A percentile compares a stretch with the other conserved stretches of the same genome.
phyloP scores from a whole-genome alignment of 2,329 filamentous ascomycete species.

The Aspergillus neoniger region DNA sequence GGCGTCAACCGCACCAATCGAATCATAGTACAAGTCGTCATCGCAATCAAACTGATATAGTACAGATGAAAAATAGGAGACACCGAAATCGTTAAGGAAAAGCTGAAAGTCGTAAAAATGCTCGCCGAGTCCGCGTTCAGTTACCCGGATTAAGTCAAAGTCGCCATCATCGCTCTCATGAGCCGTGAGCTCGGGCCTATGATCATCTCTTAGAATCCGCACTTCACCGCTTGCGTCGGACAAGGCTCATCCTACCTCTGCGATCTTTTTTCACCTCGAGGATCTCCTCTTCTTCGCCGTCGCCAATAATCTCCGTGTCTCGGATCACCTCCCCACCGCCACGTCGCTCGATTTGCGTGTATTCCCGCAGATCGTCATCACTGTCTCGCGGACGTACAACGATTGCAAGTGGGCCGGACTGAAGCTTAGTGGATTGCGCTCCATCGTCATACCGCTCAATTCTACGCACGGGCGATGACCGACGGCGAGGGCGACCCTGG shows the following conservation, averaged over 20 bases:
- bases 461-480: conserved; percentile 41
- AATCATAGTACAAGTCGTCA: conserved; percentile 4
- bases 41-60: conserved; percentile 5
- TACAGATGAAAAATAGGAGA: conserved; percentile 3
- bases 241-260: conserved; percentile 80
- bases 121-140: neutral
- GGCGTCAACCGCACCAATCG: neutral
- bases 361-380: conserved; percentile 68
- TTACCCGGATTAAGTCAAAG: conserved; percentile 58
- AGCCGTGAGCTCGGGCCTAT: conserved; percentile 65
- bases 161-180: conserved; percentile 70
- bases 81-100: conserved; percentile 11
- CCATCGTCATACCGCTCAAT: conserved; percentile 37
- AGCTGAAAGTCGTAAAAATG: conserved; percentile 4
- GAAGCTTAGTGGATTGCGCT: conserved; percentile 37
- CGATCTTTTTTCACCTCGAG: conserved; percentile 76
- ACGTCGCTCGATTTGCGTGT: conserved; percentile 64
- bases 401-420: conserved; percentile 52
- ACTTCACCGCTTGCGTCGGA: conserved; percentile 26
- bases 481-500: conserved; percentile 34
- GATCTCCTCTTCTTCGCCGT: conserved; percentile 53
- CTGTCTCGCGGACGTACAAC: conserved; percentile 51
- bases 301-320: conserved; percentile 37
- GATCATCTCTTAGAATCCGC: conserved; percentile 17
- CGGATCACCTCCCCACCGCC: conserved; percentile 38